These are phyloP conservation scores for Sarocladiaceae sp. DNA, from an alignment of 2,329 filamentous ascomycete genomes.

Conservation along the genomic window DNA sequence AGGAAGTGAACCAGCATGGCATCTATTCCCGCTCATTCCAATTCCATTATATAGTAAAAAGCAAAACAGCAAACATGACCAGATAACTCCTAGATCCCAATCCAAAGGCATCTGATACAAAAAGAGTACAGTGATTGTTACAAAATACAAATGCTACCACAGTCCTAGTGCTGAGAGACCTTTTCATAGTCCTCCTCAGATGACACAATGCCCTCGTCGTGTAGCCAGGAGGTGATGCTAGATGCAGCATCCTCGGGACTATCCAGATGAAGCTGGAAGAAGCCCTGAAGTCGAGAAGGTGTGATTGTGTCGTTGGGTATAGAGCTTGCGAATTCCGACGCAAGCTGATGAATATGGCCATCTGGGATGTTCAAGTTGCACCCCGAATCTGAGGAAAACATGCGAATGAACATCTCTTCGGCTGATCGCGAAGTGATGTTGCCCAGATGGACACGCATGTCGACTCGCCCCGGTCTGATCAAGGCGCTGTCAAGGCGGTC, in stretches of 20 bases:
- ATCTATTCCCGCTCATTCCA: too few species aligned
- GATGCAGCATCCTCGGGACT: constrained; percentile 31
- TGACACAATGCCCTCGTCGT: constrained; percentile 21
- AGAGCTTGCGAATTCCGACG: constrained; percentile 47
- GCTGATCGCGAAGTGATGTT: constrained; percentile 40
- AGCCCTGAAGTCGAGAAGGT: constrained; percentile 46
- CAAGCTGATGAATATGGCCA: constrained; percentile 38
- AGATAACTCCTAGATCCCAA: too few species aligned
- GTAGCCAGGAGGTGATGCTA: constrained; percentile 31
- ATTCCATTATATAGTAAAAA: too few species aligned
- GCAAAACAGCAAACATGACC: too few species aligned
- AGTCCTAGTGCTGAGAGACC: neutral
- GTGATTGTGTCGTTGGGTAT: constrained; percentile 44
- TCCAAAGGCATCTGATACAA: too few species aligned
- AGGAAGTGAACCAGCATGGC: too few species aligned
- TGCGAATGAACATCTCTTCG: constrained; percentile 41
- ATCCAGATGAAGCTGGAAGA: constrained; percentile 39
- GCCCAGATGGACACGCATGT: constrained; percentile 57
- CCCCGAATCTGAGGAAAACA: constrained; percentile 34
- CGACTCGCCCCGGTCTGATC: constrained; percentile 62
- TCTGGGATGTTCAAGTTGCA: constrained; percentile 15
- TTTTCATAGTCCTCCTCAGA: neutral
- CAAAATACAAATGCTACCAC: neutral
- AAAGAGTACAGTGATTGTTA: neutral
- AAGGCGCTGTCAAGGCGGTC: constrained; percentile 62